phyloP scores from a whole-genome alignment of 164 flowering plant genomes.

The Vitis riparia region DNA sequence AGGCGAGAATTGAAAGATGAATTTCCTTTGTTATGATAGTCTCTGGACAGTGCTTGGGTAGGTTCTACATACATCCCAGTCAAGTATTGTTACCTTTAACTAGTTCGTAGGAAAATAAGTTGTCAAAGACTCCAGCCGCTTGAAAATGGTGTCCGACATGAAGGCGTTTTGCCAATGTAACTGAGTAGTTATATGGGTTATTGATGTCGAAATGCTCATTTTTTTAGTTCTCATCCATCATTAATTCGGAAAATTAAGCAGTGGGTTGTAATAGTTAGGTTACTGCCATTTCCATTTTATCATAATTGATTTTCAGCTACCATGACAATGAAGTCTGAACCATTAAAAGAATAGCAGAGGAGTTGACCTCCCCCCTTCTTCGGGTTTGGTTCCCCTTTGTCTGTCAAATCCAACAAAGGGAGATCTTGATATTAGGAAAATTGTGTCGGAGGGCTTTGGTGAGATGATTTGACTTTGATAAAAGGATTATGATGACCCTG shows the following conservation, averaged over 20 bases:
- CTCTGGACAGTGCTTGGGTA: background rate
- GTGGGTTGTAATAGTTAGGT: no score
- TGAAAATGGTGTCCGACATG: constrained; percentile 2
- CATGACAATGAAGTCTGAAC: no score
- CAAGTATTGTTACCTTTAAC: background rate
- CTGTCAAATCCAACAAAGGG: no score
- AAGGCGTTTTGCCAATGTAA: constrained; percentile 12
- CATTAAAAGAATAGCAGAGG: no score
- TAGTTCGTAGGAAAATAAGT: constrained; percentile 19
- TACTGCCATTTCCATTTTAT: no score
- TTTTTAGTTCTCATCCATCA: background rate
- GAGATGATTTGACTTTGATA: no score
- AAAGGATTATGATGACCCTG: no score
- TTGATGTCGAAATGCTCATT: background rate
- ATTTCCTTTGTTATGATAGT: background rate
- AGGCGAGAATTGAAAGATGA: background rate
- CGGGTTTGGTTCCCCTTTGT: no score
- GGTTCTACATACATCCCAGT: background rate
- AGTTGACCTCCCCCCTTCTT: no score
- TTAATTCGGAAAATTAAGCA: background rate
- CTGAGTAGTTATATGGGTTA: constrained; percentile 8
- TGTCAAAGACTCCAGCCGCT: background rate
- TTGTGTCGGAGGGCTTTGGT: no score
- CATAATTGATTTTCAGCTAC: no score
- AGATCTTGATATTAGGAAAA: no score